phyloP scores from a whole-genome alignment of 2,329 filamentous ascomycete species.

The Ambrosiella cleistominuta region DNA sequence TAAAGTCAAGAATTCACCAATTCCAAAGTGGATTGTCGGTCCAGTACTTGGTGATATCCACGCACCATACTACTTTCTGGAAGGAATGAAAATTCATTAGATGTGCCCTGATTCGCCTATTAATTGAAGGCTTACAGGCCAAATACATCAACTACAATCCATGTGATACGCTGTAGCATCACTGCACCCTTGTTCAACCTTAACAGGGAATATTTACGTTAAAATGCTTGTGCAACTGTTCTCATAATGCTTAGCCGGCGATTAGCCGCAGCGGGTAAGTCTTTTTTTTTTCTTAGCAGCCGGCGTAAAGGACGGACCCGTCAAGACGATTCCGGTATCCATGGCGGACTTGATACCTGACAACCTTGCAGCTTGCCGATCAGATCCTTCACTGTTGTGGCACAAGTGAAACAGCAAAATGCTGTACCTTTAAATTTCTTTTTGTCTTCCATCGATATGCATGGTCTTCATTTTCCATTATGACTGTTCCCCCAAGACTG shows the following conservation, averaged over 20 bases:
- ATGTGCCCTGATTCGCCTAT: constrained; percentile 3
- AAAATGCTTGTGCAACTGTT: neutral
- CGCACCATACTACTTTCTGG: neutral
- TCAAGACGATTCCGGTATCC: neutral
- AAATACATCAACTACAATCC: neutral
- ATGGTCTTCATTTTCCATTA: constrained; percentile 8
- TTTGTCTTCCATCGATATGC: constrained; percentile 7
- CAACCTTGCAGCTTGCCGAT: neutral
- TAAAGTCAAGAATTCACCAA: neutral
- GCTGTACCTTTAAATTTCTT: neutral
- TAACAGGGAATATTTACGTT: too few species aligned
- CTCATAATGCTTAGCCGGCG: neutral
- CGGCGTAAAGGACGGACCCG: neutral
- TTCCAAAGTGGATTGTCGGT: neutral
- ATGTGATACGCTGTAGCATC: neutral
- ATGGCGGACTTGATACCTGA: neutral
- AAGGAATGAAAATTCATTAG: constrained; percentile 7
- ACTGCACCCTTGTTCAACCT: neutral
- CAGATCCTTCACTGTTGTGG: neutral
- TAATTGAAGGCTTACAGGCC: neutral
- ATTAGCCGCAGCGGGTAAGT: neutral
- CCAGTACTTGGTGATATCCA: neutral
- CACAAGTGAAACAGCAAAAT: neutral
- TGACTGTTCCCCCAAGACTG: constrained; percentile 11
- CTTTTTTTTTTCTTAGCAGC: neutral